Conservation (phyloP, 2,329 filamentous ascomycete species). For the Ustulina deusta region DNA sequence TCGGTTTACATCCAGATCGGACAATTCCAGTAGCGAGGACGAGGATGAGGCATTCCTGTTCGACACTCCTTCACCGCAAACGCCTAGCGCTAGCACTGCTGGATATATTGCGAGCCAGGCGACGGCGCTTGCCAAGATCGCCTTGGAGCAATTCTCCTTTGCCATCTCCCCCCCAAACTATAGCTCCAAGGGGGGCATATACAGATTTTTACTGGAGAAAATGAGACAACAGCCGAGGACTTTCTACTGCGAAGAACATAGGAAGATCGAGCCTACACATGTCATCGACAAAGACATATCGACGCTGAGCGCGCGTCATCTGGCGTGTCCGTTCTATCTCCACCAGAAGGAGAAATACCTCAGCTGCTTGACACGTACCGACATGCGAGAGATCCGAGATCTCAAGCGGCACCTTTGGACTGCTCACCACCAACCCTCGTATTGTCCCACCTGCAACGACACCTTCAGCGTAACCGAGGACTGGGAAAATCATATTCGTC, state of each 20-base stretch:
- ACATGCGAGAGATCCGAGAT: slow-evolving; percentile 31
- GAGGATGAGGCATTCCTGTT: slow-evolving; percentile 6
- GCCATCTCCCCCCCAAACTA: slow-evolving; percentile 2
- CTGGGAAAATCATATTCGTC: slow-evolving; percentile 38
- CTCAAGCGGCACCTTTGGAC: slow-evolving; percentile 40
- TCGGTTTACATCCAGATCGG: not conserved
- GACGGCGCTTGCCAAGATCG: slow-evolving; percentile 2
- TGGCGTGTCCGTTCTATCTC: slow-evolving; percentile 37
- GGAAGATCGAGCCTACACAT: no score
- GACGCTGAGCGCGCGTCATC: not conserved
- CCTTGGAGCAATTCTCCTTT: not conserved
- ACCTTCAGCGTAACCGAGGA: slow-evolving; percentile 22
- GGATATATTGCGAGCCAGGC: not conserved
- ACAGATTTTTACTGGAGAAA: not conserved
- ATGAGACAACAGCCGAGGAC: not conserved
- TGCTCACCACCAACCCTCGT: slow-evolving; percentile 36
- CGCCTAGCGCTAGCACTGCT: not conserved
- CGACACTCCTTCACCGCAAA: not conserved
- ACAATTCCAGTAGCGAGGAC: not conserved
- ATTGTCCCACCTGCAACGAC: slow-evolving; percentile 40
- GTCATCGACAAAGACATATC: no score
- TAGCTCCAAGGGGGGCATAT: not conserved
- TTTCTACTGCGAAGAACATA: no score
- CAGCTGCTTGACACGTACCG: slow-evolving; percentile 31
- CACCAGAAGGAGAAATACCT: slow-evolving; percentile 18